Conservation (phyloP, 495 filamentous ascomycete species). For the Clavariopsis aquatica region DNA sequence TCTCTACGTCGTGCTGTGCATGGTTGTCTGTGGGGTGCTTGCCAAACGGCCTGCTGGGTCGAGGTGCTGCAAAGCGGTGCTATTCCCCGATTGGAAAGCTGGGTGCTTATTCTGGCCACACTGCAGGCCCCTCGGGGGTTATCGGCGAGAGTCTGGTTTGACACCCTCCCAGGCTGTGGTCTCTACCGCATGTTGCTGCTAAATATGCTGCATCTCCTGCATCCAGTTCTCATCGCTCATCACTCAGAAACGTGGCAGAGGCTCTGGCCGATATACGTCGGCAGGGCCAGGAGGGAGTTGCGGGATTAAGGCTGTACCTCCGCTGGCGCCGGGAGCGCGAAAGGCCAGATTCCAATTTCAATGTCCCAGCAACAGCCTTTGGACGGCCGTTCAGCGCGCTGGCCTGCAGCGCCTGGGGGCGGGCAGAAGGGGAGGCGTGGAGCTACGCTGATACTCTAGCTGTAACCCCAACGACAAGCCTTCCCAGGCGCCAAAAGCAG, state of each 20-base stretch:
- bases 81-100: constrained; percentile 21
- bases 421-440: neutral
- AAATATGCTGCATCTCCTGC: too few species aligned
- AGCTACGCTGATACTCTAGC: neutral
- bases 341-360: constrained; percentile 7
- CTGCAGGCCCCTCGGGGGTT: constrained; percentile 6
- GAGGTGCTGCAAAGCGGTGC: too few species aligned
- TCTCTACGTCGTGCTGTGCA: neutral
- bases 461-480: neutral
- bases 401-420: too few species aligned
- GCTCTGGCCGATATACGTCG: constrained; percentile 7
- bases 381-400: too few species aligned
- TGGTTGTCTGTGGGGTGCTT: neutral
- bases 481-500: neutral
- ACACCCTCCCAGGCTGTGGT: too few species aligned
- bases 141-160: too few species aligned
- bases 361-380: neutral
- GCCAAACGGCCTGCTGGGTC: too few species aligned
- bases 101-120: constrained; percentile 5
- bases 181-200: too few species aligned
- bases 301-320: constrained; percentile 17
- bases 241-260: neutral
- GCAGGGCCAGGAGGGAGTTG: constrained; percentile 13
- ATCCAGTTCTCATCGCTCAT: neutral
- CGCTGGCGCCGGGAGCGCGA: constrained; percentile 30